Base-by-base conservation (phyloP, 495 filamentous ascomycete species). In the Penicillium turbatum region DNA sequence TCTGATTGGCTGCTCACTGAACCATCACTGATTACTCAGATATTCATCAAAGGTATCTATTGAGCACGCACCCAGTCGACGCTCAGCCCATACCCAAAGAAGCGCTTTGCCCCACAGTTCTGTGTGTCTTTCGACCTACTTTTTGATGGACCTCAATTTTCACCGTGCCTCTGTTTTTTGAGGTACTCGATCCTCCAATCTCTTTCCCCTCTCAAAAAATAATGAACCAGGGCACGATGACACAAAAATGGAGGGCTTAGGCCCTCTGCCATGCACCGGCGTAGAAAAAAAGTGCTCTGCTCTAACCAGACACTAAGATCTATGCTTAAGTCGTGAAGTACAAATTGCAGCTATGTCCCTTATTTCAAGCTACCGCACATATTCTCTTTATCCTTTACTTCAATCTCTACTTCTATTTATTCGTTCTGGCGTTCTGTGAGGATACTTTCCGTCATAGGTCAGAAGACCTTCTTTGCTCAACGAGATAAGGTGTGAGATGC, bases 401-500 rank as follows among this genome's bases (percentile, higher is more conserved):
- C 30, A 2, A 15, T 13, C 1, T 16, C 11, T 10, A 9, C 21
- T 3, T 2, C 11, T n/a, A 16, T 10, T 30, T 30, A 16, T 10
- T 30, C 15, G 1, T 26, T 26, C 1, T 1, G n/a, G n/a, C n/a
- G 16, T 43, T 30, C 0, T 16, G 21, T 29, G 26, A 6, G n/a
- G n/a, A 29, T 39, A 6, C 16, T 41, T 37, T 36, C 2, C 6
- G 41, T 42, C 7, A 52, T 62, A 24, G 54, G 54, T 39, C 29
- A 31, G 26, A 62, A 62, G 17, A 0, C 4, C 3, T 59, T 43
- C 35, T 59, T 59, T 62, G 37, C 55, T 55, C 15, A 53, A 42
- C 27, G 31, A 53, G 53, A 61, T 41, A 32, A 54, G 27, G 11
- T 29, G n/a, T n/a, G n/a, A n/a, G n/a, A n/a, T n/a, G n/a, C n/a